Conservation (phyloP, 495 filamentous ascomycete species). For the Letharia columbiana region DNA sequence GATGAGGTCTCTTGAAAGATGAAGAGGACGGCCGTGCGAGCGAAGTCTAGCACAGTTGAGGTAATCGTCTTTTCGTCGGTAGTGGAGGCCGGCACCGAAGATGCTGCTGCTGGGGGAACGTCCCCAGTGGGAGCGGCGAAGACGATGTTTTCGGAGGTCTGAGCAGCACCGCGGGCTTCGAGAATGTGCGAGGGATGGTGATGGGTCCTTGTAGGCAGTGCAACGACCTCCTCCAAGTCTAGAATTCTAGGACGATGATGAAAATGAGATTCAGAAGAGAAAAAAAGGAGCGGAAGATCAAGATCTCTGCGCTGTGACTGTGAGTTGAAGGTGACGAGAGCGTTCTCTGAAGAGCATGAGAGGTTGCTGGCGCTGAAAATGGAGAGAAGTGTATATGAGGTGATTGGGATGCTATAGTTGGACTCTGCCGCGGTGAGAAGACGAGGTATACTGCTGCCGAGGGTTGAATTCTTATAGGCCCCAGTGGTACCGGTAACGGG, state of each 20-base stretch:
- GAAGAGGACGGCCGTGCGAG: constrained; percentile 41
- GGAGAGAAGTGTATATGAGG: constrained; percentile 55
- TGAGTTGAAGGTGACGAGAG: constrained; percentile 72
- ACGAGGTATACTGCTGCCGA: constrained; percentile 68
- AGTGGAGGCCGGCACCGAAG: constrained; percentile 19
- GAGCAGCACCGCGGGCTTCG: constrained; percentile 29
- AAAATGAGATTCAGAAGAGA: constrained; percentile 7
- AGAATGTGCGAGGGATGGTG: constrained; percentile 25
- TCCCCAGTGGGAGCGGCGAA: constrained; percentile 29
- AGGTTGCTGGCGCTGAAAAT: constrained; percentile 67
- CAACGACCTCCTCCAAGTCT: constrained; percentile 11
- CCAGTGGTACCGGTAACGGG: constrained; percentile 33
- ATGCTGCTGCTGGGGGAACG: constrained; percentile 16
- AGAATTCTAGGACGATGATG: neutral
- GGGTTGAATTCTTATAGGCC: constrained; percentile 57
- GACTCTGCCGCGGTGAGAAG: constrained; percentile 54
- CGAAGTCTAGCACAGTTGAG: constrained; percentile 37
- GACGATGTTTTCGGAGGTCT: constrained; percentile 40
- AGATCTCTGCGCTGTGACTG: constrained; percentile 24
- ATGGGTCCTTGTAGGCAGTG: constrained; percentile 11
- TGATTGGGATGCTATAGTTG: constrained; percentile 70
- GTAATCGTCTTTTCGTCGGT: constrained; percentile 18
- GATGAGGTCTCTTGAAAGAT: constrained; percentile 42
- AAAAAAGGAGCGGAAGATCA: constrained; percentile 10
- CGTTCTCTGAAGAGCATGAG: constrained; percentile 73